phyloP scores from a whole-genome alignment of 1,139 yeast species.

The Meyerozyma smithsonii region DNA sequence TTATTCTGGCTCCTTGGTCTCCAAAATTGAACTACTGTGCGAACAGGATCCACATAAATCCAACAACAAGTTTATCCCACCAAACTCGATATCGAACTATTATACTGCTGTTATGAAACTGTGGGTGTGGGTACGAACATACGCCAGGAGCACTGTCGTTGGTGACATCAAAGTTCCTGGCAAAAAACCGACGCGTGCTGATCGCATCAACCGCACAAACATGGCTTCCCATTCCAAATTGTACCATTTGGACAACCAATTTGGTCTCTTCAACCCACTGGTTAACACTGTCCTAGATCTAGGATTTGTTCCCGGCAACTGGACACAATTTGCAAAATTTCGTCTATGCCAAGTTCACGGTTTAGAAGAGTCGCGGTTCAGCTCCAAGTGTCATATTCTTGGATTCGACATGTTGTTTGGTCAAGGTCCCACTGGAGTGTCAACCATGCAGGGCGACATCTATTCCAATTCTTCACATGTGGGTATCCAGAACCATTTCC shows the following conservation, averaged over 20 bases:
- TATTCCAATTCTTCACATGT: slow-evolving; percentile 63
- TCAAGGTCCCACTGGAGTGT: slow-evolving; percentile 74
- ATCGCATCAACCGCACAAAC: background rate
- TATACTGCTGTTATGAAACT: background rate
- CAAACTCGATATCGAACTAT: background rate
- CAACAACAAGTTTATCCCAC: too few relatives aligned
- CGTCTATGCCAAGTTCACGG: slow-evolving; percentile 25
- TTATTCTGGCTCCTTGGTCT: too few relatives aligned
- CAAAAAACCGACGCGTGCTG: background rate
- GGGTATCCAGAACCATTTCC: slow-evolving; percentile 52
- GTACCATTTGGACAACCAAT: background rate
- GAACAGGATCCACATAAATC: background rate
- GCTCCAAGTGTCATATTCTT: slow-evolving; percentile 58
- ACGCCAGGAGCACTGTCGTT: background rate
- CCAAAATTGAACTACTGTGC: too few relatives aligned
- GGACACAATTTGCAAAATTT: slow-evolving; percentile 72
- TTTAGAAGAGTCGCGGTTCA: slow-evolving; percentile 43
- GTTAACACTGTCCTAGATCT: slow-evolving; percentile 18
- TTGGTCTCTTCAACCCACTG: background rate
- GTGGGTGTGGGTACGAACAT: background rate
- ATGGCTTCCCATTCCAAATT: background rate
- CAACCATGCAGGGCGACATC: slow-evolving; percentile 83
- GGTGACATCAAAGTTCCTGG: background rate
- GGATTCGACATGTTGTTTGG: slow-evolving; percentile 84
- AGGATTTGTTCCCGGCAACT: slow-evolving; percentile 95